Evolutionary conservation across 495 filamentous ascomycete species (phyloP).

Genomic region (Trichocladium antarcticum): DNA sequence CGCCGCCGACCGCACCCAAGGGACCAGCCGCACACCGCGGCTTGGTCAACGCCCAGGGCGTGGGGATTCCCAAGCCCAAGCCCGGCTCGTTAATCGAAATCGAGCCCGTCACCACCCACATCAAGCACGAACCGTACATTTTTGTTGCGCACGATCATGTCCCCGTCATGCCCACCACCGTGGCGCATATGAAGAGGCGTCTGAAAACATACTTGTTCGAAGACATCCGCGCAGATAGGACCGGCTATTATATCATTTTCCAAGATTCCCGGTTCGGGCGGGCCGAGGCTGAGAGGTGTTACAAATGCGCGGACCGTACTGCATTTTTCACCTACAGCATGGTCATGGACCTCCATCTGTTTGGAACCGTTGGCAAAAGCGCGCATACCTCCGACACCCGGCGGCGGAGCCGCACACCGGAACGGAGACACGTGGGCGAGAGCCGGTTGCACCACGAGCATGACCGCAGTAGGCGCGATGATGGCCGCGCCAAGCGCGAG

Average conservation of each 20-base stretch:
- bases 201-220: constrained; percentile 67
- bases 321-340: constrained; percentile 85
- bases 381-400: constrained; percentile 34
- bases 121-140: constrained; percentile 81
- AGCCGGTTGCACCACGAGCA: constrained; percentile 41
- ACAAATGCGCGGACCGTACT: constrained; percentile 56
- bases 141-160: constrained; percentile 79
- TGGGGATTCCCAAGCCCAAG: constrained; percentile 24
- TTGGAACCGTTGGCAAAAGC: constrained; percentile 53
- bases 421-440: constrained; percentile 30
- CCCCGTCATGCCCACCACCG: constrained; percentile 71
- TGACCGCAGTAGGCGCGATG: constrained; percentile 41
- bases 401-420: constrained; percentile 24
- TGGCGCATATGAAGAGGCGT: constrained; percentile 77
- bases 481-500: constrained; percentile 40
- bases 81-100: constrained; percentile 18
- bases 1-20: constrained; percentile 73
- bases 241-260: constrained; percentile 87
- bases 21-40: constrained; percentile 62
- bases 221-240: constrained; percentile 66
- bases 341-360: constrained; percentile 75
- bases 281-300: constrained; percentile 68
- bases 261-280: constrained; percentile 63
- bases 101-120: constrained; percentile 48
- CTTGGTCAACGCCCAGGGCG: constrained; percentile 4